Base-by-base conservation (phyloP, 2,329 filamentous ascomycete species). In the Blastomyces parvus region DNA sequence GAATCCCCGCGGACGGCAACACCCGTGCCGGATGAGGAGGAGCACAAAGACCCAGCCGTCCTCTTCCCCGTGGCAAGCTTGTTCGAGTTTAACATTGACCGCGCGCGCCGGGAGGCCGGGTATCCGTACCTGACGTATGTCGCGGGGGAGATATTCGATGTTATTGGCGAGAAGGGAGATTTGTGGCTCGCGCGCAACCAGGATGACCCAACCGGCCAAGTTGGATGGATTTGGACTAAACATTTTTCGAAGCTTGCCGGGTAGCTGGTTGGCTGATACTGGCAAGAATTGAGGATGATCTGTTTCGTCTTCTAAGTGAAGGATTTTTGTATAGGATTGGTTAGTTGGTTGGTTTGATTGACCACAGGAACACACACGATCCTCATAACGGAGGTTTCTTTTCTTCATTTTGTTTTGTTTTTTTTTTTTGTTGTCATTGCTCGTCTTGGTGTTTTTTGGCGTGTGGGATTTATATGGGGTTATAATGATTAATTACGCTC, bases 161-260 rank as follows among this genome's bases (percentile, higher is more conserved):
- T 99, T 61, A 91, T 99, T 72, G 94, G 88, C 38, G 92, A 97
- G 76, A 97, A 97, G 74, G 94, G 94, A 67, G 94, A 99, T 79
- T 83, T 97, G 59, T 99, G 94, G 94, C 85, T 99, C 63, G 94
- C 94, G 61, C 91, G 91, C 76, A 99, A 99, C 73, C 94, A 99
- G 77, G 94, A 99, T 72, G 94, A 99, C 75, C 80, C 86, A 1
- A 82, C 80, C 13, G 84, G 88, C 67, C 83, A 86, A 67, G 87
- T 97, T 42, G 94, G 94, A 60, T 99, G 94, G 94, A 96, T 99
- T 71, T 99, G 94, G 94, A 96, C 92, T 71, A 97, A 97, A 76
- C 94, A 99, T 78, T 99, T 99, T 81, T 88, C 88, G 52, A 81
- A 81, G 62, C 72, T 84, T 36, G 65, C 65, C 44, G 63, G 61